A percentile compares a stretch with the other conserved stretches of the same genome.
These are phyloP conservation scores for Hirsutella rhossiliensis DNA, from an alignment of 2,329 filamentous ascomycete genomes.

Conservation along the genomic window DNA sequence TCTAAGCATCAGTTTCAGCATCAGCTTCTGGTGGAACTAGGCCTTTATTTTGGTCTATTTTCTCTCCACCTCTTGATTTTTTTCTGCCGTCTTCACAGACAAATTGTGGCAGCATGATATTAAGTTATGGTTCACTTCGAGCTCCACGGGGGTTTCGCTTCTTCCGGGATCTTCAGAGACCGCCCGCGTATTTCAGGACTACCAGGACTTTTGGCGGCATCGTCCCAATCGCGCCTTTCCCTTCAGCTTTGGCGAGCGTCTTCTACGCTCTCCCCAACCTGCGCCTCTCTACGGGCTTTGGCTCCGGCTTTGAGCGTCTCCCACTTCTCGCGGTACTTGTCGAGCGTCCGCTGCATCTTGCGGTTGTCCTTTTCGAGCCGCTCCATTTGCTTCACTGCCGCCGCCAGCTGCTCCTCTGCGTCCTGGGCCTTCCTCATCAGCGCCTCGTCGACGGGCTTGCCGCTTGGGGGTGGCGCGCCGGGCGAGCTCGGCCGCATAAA, in stretches of 20 bases:
- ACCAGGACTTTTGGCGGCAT: background rate
- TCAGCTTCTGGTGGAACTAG: constrained; percentile 91
- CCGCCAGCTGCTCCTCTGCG: constrained; percentile 53
- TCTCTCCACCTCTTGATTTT: background rate
- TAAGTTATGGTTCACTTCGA: no score
- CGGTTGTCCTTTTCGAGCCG: constrained; percentile 51
- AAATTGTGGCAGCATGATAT: no score
- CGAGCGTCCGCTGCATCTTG: constrained; percentile 42
- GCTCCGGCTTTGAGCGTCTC: constrained; percentile 49
- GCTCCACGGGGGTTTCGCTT: no score
- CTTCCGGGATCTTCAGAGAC: background rate
- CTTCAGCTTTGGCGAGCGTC: constrained; percentile 12
- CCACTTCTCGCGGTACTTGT: constrained; percentile 49
- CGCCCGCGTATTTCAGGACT: background rate
- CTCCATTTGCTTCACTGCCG: constrained; percentile 47
- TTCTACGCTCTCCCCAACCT: constrained; percentile 24
- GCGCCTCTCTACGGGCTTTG: constrained; percentile 38
- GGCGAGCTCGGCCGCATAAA: constrained; percentile 47
- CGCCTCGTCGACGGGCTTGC: constrained; percentile 17
- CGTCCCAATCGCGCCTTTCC: background rate
- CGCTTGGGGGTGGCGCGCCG: constrained; percentile 11
- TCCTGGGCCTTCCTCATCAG: constrained; percentile 43
- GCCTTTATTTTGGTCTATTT: background rate
- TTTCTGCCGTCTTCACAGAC: background rate
- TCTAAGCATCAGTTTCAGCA: constrained; percentile 77